Evolutionary conservation across 768 basidiomycete species (phyloP).

Genomic region (Naematelia aurantialba): DNA sequence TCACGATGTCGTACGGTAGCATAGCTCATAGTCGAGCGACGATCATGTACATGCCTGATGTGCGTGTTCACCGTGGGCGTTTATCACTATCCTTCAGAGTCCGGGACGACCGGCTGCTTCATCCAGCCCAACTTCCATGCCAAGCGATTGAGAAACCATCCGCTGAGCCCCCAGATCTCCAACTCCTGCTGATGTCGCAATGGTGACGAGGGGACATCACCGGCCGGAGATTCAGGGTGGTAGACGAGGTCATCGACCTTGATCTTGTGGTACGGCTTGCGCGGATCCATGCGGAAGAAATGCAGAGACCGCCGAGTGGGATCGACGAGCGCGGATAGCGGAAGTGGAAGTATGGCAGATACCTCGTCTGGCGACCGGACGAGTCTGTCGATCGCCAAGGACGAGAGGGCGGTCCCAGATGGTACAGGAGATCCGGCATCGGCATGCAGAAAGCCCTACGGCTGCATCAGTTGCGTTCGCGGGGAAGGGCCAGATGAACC

Average conservation of each 20-base stretch:
- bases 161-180: constrained; percentile 47
- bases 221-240: background rate
- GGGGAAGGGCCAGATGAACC: background rate
- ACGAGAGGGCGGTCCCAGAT: constrained; percentile 11
- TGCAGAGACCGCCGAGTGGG: constrained; percentile 20
- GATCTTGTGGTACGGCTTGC: constrained; percentile 33
- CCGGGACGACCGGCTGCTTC: constrained; percentile 9
- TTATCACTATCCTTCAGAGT: constrained; percentile 17
- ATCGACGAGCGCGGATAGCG: constrained; percentile 22
- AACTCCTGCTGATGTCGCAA: constrained; percentile 8
- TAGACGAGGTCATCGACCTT: constrained; percentile 26
- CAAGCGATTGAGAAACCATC: constrained; percentile 45
- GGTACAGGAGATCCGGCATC: no score
- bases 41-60: background rate
- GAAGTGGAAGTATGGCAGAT: constrained; percentile 34
- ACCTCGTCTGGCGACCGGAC: constrained; percentile 38
- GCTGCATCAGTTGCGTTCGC: background rate
- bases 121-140: constrained; percentile 31
- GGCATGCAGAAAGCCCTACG: constrained; percentile 2
- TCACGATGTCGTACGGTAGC: background rate
- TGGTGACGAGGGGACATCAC: background rate
- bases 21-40: background rate
- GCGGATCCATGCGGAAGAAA: constrained; percentile 26
- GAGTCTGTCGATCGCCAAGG: constrained; percentile 24
- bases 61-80: background rate